Evolutionary conservation across 148 eudicot species (phyloP), one percentile per base, ranked within the genome.

Genomic region (Cornus suecica): DNA sequence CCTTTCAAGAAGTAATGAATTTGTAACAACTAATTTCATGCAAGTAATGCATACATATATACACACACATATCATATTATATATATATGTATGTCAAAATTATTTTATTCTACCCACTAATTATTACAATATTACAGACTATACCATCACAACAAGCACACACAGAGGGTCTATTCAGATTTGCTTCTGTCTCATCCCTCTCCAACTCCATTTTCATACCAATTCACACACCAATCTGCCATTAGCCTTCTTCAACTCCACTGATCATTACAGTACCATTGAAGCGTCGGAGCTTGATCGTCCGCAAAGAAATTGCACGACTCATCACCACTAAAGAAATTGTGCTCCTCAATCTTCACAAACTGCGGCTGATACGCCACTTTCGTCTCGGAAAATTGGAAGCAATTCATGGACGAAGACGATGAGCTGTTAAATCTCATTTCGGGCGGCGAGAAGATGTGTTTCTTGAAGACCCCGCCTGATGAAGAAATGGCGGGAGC

Each of bases 321-420:
- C 75, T 92, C 99, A 31, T 94, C 99, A 0, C 89, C 94, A 71
- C 90, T 78, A 58, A 94, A 88, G 66, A 94, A 92, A 42, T 94
- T 86, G 74, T 94, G 94, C 64, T 94, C 97, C 52, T 94, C 97
- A 45, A 94, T 83, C 81, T 94, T 92, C 74, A 92, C 97, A 72
- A 84, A 88, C 75, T 84, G 92, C 0, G 87, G 91, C 78, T 86
- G 91, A 72, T 93, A 88, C 72, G 77, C 87, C 10, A 82, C 74
- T 26, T 82, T 83, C 1, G 78, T 18, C 0, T 86, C 91, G 5
- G 87, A 73, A 54, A 87, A 80, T 54, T 79, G 79, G 76, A 82
- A 80, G 41, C 81, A 76, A 62, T 74, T 76, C 71, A 72, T 72
- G 66, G 73, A 73, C 34, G 71, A 66, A 14, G 52, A 61, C 2